Evolutionary conservation across 805 yeast genomes (phyloP), one percentile per base, ranked within the genome.

Genomic region (Ogataea zsoltii): DNA sequence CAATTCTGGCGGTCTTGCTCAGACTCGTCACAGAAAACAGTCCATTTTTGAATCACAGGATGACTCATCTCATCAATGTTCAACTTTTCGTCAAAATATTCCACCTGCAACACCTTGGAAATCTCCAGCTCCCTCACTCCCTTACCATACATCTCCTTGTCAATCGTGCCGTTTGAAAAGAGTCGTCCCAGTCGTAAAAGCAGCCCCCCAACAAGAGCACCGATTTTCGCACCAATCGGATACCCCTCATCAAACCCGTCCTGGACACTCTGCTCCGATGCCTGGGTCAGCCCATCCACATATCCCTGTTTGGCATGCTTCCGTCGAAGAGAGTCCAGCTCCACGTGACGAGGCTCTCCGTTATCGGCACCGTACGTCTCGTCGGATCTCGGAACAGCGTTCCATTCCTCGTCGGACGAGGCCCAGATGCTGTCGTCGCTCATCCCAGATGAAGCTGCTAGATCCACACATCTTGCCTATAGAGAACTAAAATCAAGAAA

Each of bases 201-300:
- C 0, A 90, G 68, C 37, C 64, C 61, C 0, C 98, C 98, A 0
- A 82, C 83, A 13, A 67, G 53, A 0, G 76, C 66, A 0, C 96
- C 97, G 1, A 90, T 49, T 2, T 58, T 59, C 0, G 94, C 88
- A 1, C 98, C 98, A 2, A 68, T 57, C 0, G 88, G 88, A 54
- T 81, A 91, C 0, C 92, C 92, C 2, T 69, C 73, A 61, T 91
- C 95, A 58, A 92, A 91, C 0, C 96, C 97, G 11, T 68, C 58
- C 59, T 91, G 97, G 18, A 89, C 67, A 33, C 83, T 78, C 7
- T 66, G 64, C 53, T 87, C 95, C 55, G 88, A 83, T 4, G 88
- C 79, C 13, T 62, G 65, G 1, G 88, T 71, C 5, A 91, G 58
- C 0, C 97, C 98, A 49, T 85, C 96, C 4, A 88, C 65, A 54